Base-by-base conservation (phyloP, 192 early-diverging fungal species). In the Kappamyces sp. region DNA sequence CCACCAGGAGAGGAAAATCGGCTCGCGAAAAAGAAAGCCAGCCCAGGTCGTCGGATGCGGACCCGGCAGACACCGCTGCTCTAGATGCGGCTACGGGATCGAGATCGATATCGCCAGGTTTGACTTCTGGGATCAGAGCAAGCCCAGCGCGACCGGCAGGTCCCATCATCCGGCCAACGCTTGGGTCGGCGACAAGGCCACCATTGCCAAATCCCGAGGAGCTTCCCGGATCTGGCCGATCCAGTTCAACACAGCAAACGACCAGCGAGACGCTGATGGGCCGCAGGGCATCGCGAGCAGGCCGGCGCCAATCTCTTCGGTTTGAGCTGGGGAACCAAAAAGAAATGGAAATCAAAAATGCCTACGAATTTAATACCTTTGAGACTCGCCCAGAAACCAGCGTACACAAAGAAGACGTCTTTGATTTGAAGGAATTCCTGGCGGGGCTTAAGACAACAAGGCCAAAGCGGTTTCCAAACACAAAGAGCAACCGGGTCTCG, bases 1-100 rank as follows among this genome's bases (percentile, higher is more conserved):
- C 48, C 48, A 7, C 48, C 48, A 49, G 48, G 48, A 53, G 41
- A 39, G 14, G 29, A 53, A 31, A 53, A 30, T 4, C 29, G 8
- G 12, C n/a, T 53, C 6, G n/a, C 14, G 5, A 35, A 53, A 39
- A 22, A 53, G 8, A 14, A 34, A 22, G 22, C 22, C 22, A 0
- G 22, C 22, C 22, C 22, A 22, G 22, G 22, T 22, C 22, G 22
- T 22, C 22, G 22, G 22, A 22, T 22, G 22, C 22, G 22, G 22
- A 22, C 22, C 0, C 22, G 22, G 22, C 22, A 22, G 22, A 22
- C 22, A 22, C 22, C 22, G 22, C 22, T 22, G 22, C 22, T 22
- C 22, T 53, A 12, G 41, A 31, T 33, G 48, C 5, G 48, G 48
- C 30, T 49, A 53, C 41, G 51, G 41, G 41, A 9, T 32, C 36